Evolutionary conservation across 345 rosid genomes (phyloP).

Genomic region (Excoecaria agallocha): DNA sequence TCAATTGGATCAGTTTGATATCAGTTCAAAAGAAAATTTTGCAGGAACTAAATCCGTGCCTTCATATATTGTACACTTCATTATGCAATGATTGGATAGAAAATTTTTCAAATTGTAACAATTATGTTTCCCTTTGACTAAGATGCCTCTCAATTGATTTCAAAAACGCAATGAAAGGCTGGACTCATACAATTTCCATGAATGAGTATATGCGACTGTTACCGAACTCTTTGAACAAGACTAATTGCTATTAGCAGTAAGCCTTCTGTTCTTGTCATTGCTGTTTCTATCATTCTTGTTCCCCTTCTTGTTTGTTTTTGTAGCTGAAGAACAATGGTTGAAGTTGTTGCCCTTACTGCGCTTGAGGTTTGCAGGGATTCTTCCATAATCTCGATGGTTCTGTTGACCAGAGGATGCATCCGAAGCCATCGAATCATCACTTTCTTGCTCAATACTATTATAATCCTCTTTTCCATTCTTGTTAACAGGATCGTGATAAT

Average conservation of each 20-base stretch:
- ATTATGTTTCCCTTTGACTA: background rate
- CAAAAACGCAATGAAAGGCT: background rate
- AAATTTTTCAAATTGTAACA: background rate
- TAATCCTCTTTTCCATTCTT: conserved; percentile 10
- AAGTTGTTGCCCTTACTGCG: conserved; percentile 22
- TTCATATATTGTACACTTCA: background rate
- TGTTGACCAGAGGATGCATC: conserved; percentile 68
- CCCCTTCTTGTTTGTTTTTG: conserved; percentile 29
- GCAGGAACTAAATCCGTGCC: too few species aligned
- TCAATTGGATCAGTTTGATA: too few species aligned
- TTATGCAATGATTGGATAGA: background rate
- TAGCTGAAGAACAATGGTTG: conserved; percentile 29
- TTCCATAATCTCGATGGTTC: conserved; percentile 18
- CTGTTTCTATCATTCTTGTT: conserved; percentile 29
- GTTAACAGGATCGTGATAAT: background rate
- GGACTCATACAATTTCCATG: background rate
- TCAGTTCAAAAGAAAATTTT: too few species aligned
- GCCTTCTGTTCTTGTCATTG: conserved; percentile 17
- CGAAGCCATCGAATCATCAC: conserved; percentile 79
- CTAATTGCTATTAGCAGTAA: conserved; percentile 24
- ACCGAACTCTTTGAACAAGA: background rate
- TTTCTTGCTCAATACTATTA: conserved; percentile 40
- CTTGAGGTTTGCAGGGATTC: conserved; percentile 16
- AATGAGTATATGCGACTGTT: conserved; percentile 4
- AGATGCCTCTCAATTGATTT: background rate